Base-by-base conservation (phyloP, 805 yeast species). In the Kuraishia capsulata region DNA sequence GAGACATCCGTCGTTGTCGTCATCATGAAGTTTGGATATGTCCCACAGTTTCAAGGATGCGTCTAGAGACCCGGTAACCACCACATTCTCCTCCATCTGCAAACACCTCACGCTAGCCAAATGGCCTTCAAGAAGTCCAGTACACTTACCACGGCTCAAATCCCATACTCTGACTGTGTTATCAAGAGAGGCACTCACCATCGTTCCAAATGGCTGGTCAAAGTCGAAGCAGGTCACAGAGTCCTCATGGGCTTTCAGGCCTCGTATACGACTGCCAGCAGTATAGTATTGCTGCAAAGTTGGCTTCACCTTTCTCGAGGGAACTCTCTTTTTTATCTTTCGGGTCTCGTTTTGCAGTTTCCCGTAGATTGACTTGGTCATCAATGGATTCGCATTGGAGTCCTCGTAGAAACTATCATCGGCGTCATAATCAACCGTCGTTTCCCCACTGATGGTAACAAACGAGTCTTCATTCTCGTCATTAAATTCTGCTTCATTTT, bases 111-210 rank as follows among this genome's bases (percentile, higher is more conserved):
- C 81, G 5, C 75, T 59, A 0, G 83, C 75, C 35, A 52, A 41
- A 50, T 82, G 90, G 16, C 88, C 88, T 38, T 64, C 71, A 36
- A 81, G 60, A 24, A 63, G 50, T 2, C 78, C 78, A 20, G 61
- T 50, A 36, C 72, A 69, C 41, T 63, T 64, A 9, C 75, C 70
- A 21, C 72, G 65, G 29, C 80, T 71, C 48, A 82, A 57, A 61
- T 88, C 95, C 96, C 96, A 88, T 4, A 88, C 82, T 45, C 81
- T 70, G 3, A 87, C 81, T 0, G 82, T 74, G 52, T 80, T 84
- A 53, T 87, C 95, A 47, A 76, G 60, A 10, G 87, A 75, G 0
- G 95, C 86, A 13, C 89, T 73, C 2, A 87, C 89, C 56, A 86
- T 48, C 1, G 77, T 76, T 2, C 88, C 89, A 56, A 78, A 82